phyloP scores from a whole-genome alignment of 495 filamentous ascomycete species.

The Aspergillus cavernicola region DNA sequence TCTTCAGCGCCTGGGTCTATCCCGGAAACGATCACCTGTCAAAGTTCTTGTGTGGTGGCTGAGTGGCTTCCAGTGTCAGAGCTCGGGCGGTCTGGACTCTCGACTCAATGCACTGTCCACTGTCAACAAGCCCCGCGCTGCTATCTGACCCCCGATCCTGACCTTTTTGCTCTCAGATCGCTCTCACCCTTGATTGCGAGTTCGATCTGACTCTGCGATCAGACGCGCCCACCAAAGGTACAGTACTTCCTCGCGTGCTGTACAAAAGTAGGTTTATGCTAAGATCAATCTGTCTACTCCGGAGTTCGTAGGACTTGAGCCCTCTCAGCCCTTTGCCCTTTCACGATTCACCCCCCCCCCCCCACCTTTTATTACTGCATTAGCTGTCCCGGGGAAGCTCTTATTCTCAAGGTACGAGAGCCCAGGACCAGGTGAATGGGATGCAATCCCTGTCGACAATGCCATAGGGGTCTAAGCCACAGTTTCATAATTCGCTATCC shows the following conservation, averaged over 20 bases:
- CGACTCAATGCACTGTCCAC: not conserved
- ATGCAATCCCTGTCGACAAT: slow-evolving; percentile 7
- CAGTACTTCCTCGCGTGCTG: not conserved
- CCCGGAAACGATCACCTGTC: slow-evolving; percentile 15
- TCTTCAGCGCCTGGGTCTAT: slow-evolving; percentile 16
- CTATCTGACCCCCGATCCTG: slow-evolving; percentile 1
- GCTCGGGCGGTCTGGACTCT: not conserved
- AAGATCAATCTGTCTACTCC: not conserved
- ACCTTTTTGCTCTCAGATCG: not conserved
- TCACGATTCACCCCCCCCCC: no score
- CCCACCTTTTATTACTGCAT: not conserved
- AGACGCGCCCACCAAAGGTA: slow-evolving; percentile 7
- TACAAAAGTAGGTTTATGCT: not conserved
- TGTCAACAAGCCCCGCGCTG: not conserved
- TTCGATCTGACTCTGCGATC: slow-evolving; percentile 9
- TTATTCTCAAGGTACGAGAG: not conserved
- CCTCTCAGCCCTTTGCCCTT: no score
- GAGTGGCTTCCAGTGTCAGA: not conserved
- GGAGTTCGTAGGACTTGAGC: no score
- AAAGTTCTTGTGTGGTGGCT: slow-evolving; percentile 8
- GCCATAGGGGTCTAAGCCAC: not conserved
- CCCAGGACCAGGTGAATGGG: slow-evolving; percentile 15
- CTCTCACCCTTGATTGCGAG: slow-evolving; percentile 14
- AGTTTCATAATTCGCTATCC: slow-evolving; percentile 1
- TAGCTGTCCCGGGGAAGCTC: slow-evolving; percentile 7